Evolutionary conservation across 2,329 filamentous ascomycete species (phyloP).

Genomic region (Aureobasidium sp.): DNA sequence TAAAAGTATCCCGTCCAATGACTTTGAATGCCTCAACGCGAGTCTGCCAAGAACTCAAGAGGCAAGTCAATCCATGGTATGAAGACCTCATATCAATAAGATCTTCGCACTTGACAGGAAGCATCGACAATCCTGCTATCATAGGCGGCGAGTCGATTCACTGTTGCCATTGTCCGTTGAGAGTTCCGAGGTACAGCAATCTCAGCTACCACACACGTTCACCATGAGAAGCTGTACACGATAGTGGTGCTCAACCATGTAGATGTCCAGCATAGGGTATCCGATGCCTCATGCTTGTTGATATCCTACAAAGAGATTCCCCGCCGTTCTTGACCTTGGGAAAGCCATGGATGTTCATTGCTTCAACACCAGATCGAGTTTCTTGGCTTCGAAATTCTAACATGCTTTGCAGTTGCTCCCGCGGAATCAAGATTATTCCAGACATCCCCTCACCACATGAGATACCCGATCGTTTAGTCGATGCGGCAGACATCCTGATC

Average conservation of each 20-base stretch:
- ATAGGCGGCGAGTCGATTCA: neutral
- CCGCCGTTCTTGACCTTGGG: neutral
- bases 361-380: neutral
- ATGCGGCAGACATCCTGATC: slow-evolving; percentile 27
- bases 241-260: too few species aligned
- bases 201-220: neutral
- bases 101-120: neutral
- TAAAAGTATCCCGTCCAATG: neutral
- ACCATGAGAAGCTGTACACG: neutral
- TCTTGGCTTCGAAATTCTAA: neutral
- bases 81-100: neutral
- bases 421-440: slow-evolving; percentile 29
- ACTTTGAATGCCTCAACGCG: neutral
- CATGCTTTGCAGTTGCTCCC: slow-evolving; percentile 24
- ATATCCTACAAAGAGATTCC: neutral
- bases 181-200: neutral
- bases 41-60: neutral
- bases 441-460: slow-evolving; percentile 23
- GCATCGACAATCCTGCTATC: neutral
- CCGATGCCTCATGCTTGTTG: neutral
- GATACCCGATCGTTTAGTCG: slow-evolving; percentile 14
- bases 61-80: neutral
- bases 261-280: too few species aligned
- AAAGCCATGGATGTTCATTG: neutral
- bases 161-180: neutral